Evolutionary conservation across 306 rosid genomes (phyloP), one percentile per base, ranked within the genome.

Genomic region (Malus asiatica): DNA sequence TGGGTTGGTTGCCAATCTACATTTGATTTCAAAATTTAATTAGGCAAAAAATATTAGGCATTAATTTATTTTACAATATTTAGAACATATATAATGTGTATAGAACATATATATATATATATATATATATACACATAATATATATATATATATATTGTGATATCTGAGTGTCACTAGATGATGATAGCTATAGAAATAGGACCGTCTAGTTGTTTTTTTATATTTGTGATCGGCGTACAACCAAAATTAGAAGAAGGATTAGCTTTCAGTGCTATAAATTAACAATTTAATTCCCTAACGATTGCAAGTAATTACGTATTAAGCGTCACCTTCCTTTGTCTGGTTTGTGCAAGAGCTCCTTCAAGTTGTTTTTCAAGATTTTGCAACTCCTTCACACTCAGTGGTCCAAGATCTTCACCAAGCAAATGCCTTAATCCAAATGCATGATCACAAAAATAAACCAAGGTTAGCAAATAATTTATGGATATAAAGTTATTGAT

Each of bases 381-480:
- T 81, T 87, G 91, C 76, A 94, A 71, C 87, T 94, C 97, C 80
- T 92, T 94, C 70, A 90, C 87, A 78, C 75, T 92, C 81, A 94
- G 79, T 20, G 96, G 93, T 83, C 95, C 98, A 68, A 94, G 96
- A 83, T 94, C 98, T 85, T 94, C 97, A 73, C 98, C 98, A 73
- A 94, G 98, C 86, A 94, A 86, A 79, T 92, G 90, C 93, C 98
- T 92, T 68, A 33, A 22, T 68, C 61, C 74, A 66, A 57, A 53
- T 11, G 11, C 2, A 8, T 57, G n/a, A 27, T 22, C 5, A 64
- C 40, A 46, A 58, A 38, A 72, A 30, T 11, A 13, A 46, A 18
- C 48, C 48, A 71, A 32, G 48, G 73, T 22, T 45, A 23, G 18
- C 16, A 60, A 33, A 46, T 46, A 46, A 46, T 46, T 16, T 16